Evolutionary conservation across 2,329 filamentous ascomycete genomes (phyloP).

Genomic region (Paraphoma sp.): DNA sequence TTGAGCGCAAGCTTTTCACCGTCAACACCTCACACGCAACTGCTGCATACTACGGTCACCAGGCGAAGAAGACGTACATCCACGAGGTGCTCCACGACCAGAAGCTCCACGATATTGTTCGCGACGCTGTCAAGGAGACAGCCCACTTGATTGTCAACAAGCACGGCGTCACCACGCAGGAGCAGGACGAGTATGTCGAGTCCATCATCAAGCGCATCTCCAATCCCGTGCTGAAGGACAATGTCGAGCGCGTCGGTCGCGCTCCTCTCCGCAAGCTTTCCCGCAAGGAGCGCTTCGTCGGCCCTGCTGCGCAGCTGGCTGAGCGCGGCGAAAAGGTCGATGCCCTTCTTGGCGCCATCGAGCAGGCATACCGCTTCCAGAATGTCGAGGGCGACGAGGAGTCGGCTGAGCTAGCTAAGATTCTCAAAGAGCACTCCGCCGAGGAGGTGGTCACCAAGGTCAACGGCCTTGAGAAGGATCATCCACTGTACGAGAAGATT

Average conservation of each 20-base stretch:
- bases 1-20: constrained; percentile 99
- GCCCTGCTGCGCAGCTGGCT: constrained; percentile 86
- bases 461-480: constrained; percentile 76
- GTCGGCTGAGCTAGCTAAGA: constrained; percentile 82
- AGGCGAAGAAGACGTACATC: constrained; percentile 83
- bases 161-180: constrained; percentile 76
- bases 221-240: constrained; percentile 91
- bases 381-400: constrained; percentile 92
- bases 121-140: constrained; percentile 82
- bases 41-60: constrained; percentile 92
- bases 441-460: constrained; percentile 80
- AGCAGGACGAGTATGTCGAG: constrained; percentile 86
- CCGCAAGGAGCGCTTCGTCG: constrained; percentile 95
- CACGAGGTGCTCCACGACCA: constrained; percentile 86
- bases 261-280: constrained; percentile 92
- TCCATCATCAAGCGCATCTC: constrained; percentile 93
- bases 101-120: constrained; percentile 80
- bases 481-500: constrained; percentile 80
- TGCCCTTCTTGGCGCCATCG: constrained; percentile 79
- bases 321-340: constrained; percentile 77
- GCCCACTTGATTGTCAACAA: constrained; percentile 85
- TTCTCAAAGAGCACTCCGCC: constrained; percentile 76
- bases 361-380: constrained; percentile 95
- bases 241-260: constrained; percentile 92
- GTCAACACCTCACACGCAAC: constrained; percentile 99